phyloP scores from a whole-genome alignment of 345 rosid species.

The Trapa incisa region DNA sequence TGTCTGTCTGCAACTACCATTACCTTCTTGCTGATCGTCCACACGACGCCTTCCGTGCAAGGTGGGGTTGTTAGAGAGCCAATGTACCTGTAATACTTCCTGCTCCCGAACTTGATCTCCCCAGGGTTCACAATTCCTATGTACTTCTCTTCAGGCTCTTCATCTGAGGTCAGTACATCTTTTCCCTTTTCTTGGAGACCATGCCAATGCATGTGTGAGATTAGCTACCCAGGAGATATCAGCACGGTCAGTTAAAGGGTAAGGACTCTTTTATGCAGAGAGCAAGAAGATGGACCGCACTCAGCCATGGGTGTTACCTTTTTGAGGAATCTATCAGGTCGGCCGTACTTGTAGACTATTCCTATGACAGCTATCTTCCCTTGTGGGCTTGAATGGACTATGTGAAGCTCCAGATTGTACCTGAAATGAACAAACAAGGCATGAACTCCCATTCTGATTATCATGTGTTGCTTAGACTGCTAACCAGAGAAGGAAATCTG shows the following conservation, averaged over 20 bases:
- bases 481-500: not conserved
- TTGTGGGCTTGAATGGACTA: conserved; percentile 31
- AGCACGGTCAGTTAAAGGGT: not conserved
- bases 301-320: conserved; percentile 19
- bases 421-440: conserved; percentile 13
- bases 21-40: conserved; percentile 52
- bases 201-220: conserved; percentile 19
- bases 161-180: not conserved
- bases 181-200: not conserved
- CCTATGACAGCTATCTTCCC: conserved; percentile 36
- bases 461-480: not conserved
- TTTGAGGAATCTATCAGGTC: conserved; percentile 38
- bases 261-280: not conserved
- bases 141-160: conserved; percentile 9
- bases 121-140: conserved; percentile 43
- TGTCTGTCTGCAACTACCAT: not conserved
- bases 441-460: not conserved
- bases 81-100: conserved; percentile 46
- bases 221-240: conserved; percentile 21
- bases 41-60: conserved; percentile 60
- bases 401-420: conserved; percentile 47
- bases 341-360: conserved; percentile 44
- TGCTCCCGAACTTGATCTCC: conserved; percentile 31
- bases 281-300: not conserved
- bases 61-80: conserved; percentile 74